These are phyloP conservation scores for Mortierella alpina DNA, from an alignment of 192 early-diverging fungal genomes.

Conservation along the genomic window DNA sequence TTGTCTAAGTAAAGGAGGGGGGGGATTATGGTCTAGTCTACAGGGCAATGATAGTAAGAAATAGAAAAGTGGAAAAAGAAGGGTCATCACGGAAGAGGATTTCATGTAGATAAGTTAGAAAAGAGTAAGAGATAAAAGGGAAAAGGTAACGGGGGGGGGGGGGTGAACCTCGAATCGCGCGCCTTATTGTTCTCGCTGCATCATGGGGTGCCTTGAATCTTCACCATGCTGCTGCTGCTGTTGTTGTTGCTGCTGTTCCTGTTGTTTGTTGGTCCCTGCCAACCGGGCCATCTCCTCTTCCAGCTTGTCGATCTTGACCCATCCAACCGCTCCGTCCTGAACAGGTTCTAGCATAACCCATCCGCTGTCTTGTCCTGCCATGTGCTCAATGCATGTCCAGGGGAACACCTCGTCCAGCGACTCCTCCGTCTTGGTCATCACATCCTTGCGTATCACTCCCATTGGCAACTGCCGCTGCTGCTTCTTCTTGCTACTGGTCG, in stretches of 20 bases:
- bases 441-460: conserved; percentile 22
- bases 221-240: not conserved
- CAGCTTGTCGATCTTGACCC: conserved; percentile 51
- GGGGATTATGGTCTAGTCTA: too few relatives aligned
- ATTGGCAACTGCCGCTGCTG: not conserved
- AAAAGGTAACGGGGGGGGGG: not conserved
- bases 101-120: not conserved
- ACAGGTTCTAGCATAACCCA: conserved; percentile 54
- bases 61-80: too few relatives aligned
- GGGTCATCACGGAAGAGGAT: too few relatives aligned
- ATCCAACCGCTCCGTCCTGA: conserved; percentile 47
- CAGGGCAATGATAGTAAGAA: too few relatives aligned
- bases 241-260: conserved; percentile 3
- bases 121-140: not conserved
- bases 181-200: conserved; percentile 21
- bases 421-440: conserved; percentile 47
- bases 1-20: too few relatives aligned
- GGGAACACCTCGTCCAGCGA: conserved; percentile 51
- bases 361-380: conserved; percentile 38
- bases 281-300: conserved; percentile 44
- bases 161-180: not conserved
- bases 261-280: conserved; percentile 14
- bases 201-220: conserved; percentile 5
- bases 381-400: conserved; percentile 39
- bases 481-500: conserved; percentile 23